Evolutionary conservation across 1,284 basidiomycete genomes (phyloP).

Genomic region (Cryptococcus sp.): DNA sequence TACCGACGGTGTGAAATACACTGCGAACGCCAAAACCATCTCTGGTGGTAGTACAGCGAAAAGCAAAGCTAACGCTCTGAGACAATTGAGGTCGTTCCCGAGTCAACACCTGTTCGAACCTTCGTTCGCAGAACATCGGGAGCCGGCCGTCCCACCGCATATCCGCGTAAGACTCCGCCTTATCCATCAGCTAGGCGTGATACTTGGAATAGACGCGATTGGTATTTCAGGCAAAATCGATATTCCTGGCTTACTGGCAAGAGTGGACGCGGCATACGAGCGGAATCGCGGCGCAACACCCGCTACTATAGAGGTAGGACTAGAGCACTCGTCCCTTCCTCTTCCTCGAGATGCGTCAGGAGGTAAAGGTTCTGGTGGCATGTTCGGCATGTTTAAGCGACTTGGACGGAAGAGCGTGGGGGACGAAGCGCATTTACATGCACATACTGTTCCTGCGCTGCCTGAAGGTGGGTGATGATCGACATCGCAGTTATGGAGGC

Average conservation of each 20-base stretch:
- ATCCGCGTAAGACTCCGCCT: constrained; percentile 27
- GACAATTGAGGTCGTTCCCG: background rate
- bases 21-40: background rate
- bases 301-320: background rate
- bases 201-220: constrained; percentile 27
- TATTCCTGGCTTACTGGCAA: constrained; percentile 30
- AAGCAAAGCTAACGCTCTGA: too few relatives aligned
- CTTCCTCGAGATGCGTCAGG: constrained; percentile 8
- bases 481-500: background rate
- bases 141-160: constrained; percentile 32
- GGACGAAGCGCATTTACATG: constrained; percentile 4
- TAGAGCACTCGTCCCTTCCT: background rate
- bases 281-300: constrained; percentile 5
- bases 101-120: constrained; percentile 14
- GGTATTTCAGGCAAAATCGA: constrained; percentile 29
- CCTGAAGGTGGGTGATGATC: constrained; percentile 7
- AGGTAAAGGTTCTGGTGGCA: constrained; percentile 13
- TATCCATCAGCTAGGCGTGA: constrained; percentile 28
- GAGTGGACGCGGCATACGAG: constrained; percentile 35
- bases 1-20: too few relatives aligned
- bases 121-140: constrained; percentile 15
- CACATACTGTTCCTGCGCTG: background rate
- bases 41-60: background rate
- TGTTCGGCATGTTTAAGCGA: constrained; percentile 27
- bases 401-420: constrained; percentile 19